Conservation (phyloP, 2,329 filamentous ascomycete species). For the Leptoxyphium fumago region DNA sequence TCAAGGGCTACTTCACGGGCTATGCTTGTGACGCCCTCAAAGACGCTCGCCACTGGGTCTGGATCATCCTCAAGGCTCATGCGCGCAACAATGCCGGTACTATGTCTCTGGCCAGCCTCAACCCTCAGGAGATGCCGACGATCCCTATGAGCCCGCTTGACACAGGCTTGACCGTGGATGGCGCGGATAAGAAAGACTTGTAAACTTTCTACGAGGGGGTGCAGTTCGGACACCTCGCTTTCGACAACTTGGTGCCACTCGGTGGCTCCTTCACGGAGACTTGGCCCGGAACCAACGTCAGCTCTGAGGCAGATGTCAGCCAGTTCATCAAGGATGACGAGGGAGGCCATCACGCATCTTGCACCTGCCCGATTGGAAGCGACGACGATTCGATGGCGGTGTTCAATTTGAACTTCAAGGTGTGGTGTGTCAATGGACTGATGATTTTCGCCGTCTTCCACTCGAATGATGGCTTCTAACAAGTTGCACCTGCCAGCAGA, state of each 20-base stretch:
- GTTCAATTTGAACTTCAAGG: slow-evolving; percentile 38
- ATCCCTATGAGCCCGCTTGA: slow-evolving; percentile 47
- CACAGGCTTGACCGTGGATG: too few relatives aligned
- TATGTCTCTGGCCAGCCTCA: slow-evolving; percentile 42
- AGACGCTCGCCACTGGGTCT: slow-evolving; percentile 31
- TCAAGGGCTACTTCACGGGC: slow-evolving; percentile 40
- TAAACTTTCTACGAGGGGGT: slow-evolving; percentile 40
- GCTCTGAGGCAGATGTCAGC: slow-evolving; percentile 20
- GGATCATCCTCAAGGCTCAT: slow-evolving; percentile 44
- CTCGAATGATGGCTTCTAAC: too few relatives aligned
- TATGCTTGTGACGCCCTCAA: slow-evolving; percentile 32
- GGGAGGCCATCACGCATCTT: slow-evolving; percentile 45
- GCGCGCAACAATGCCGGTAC: slow-evolving; percentile 46
- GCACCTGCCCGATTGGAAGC: slow-evolving; percentile 40
- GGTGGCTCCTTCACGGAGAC: slow-evolving; percentile 9
- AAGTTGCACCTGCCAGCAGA: too few relatives aligned
- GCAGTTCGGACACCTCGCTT: too few relatives aligned
- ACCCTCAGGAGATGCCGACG: slow-evolving; percentile 47
- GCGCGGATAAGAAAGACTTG: slow-evolving; percentile 16
- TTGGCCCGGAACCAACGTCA: slow-evolving; percentile 23
- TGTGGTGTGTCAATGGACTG: too few relatives aligned
- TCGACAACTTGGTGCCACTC: slow-evolving; percentile 22
- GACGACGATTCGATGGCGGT: slow-evolving; percentile 40
- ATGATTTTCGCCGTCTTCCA: too few relatives aligned
- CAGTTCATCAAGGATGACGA: slow-evolving; percentile 35